These are phyloP conservation scores for Austroboletus festivus DNA, from an alignment of 768 basidiomycete species.

Conservation along the genomic window DNA sequence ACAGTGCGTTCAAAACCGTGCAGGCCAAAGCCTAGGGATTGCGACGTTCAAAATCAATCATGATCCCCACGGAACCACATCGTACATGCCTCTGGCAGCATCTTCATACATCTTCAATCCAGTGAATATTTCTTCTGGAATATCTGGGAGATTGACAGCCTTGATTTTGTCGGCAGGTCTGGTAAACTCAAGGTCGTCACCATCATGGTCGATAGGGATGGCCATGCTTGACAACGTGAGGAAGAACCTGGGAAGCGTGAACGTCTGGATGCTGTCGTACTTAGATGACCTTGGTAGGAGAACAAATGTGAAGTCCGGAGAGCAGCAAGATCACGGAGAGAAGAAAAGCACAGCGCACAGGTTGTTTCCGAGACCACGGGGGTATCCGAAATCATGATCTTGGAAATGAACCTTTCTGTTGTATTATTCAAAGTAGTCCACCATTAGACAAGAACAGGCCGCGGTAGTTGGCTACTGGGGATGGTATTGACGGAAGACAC, in stretches of 20 bases:
- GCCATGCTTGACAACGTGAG: constrained; percentile 14
- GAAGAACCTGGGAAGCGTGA: background rate
- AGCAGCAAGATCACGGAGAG: too few relatives aligned
- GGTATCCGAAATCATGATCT: too few relatives aligned
- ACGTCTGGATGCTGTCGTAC: too few relatives aligned
- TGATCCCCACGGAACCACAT: background rate
- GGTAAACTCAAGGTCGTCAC: constrained; percentile 32
- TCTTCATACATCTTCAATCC: constrained; percentile 40
- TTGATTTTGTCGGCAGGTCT: constrained; percentile 39
- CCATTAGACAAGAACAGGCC: too few relatives aligned
- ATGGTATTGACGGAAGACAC: too few relatives aligned
- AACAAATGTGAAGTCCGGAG: too few relatives aligned
- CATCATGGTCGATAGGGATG: constrained; percentile 26
- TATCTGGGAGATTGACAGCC: constrained; percentile 32
- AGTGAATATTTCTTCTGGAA: constrained; percentile 34
- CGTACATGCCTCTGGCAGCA: constrained; percentile 30
- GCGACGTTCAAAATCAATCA: background rate
- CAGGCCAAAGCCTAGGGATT: constrained; percentile 25
- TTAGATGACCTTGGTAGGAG: too few relatives aligned
- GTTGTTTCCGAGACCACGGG: too few relatives aligned
- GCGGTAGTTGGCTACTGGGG: too few relatives aligned
- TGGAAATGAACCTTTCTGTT: too few relatives aligned
- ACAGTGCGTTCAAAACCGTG: constrained; percentile 27
- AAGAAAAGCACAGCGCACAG: too few relatives aligned
- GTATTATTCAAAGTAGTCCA: too few relatives aligned